phyloP scores from a whole-genome alignment of 1,139 yeast genomes.

The Arxiozyma slooffiae region DNA sequence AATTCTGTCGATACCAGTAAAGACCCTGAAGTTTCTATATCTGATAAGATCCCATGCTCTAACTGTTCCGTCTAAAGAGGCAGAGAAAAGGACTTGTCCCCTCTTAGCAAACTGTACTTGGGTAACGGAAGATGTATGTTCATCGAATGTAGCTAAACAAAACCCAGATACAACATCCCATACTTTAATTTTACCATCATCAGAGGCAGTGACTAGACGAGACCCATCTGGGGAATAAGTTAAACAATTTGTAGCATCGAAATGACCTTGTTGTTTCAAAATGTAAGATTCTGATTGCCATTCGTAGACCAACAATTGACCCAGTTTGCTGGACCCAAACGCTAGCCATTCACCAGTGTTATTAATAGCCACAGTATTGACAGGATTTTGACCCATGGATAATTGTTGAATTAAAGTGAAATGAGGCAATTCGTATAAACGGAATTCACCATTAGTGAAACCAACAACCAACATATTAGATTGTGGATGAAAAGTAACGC shows the following conservation, averaged over 20 bases:
- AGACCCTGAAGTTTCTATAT: slow-evolving; percentile 87
- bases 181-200: slow-evolving; percentile 91
- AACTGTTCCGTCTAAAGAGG: slow-evolving; percentile 92
- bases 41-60: slow-evolving; percentile 94
- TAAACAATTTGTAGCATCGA: slow-evolving; percentile 75
- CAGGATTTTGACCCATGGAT: slow-evolving; percentile 86
- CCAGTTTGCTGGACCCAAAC: slow-evolving; percentile 80
- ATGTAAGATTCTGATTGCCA: slow-evolving; percentile 98
- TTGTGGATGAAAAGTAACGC: slow-evolving; percentile 73
- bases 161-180: slow-evolving; percentile 95
- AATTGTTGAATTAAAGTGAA: slow-evolving; percentile 75
- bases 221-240: slow-evolving; percentile 94
- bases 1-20: slow-evolving; percentile 80
- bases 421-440: slow-evolving; percentile 78
- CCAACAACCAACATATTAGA: slow-evolving; percentile 80
- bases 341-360: slow-evolving; percentile 94
- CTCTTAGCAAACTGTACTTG: slow-evolving; percentile 74
- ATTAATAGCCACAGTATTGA: slow-evolving; percentile 73
- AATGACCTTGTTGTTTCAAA: slow-evolving; percentile 93
- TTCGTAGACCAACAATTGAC: slow-evolving; percentile 93
- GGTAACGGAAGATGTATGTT: slow-evolving; percentile 83
- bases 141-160: slow-evolving; percentile 83
- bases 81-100: slow-evolving; percentile 83
- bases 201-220: slow-evolving; percentile 84
- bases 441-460: slow-evolving; percentile 79